Conservation (phyloP, 331 rosid genomes). For the Stylosanthes scabra region DNA sequence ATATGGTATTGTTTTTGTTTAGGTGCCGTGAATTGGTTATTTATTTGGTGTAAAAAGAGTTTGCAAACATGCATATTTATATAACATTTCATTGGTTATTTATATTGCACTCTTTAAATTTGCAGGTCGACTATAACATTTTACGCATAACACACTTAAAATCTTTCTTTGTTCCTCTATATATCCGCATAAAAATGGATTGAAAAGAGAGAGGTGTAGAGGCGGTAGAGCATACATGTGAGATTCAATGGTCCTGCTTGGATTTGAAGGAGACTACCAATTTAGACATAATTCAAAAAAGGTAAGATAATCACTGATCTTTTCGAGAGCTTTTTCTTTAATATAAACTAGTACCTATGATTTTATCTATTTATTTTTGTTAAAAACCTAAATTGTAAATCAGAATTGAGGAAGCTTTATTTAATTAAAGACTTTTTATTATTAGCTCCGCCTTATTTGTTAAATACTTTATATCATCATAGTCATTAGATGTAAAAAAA, state of each 20-base stretch:
- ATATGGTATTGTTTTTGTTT: too few relatives aligned
- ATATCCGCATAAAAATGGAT: conserved; percentile 49
- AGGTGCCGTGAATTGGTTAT: conserved; percentile 22
- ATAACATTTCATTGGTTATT: not conserved
- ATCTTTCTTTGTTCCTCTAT: conserved; percentile 25
- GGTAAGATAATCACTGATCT: conserved; percentile 44
- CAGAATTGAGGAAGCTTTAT: conserved; percentile 33
- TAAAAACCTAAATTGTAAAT: conserved; percentile 44
- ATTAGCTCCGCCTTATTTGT: conserved; percentile 19
- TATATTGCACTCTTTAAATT: conserved; percentile 10
- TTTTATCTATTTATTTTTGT: conserved; percentile 13
- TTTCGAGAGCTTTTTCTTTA: conserved; percentile 38
- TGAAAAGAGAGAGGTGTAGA: conserved; percentile 30
- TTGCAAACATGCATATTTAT: not conserved
- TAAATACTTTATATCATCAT: not conserved
- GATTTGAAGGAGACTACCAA: conserved; percentile 41
- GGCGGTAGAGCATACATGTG: conserved; percentile 20
- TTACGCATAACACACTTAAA: conserved; percentile 1
- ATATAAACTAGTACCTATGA: conserved; percentile 28
- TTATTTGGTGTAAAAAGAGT: not conserved
- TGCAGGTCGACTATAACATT: conserved; percentile 12
- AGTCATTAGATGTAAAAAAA: too few relatives aligned
- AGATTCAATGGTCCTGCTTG: conserved; percentile 41
- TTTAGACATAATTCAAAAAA: conserved; percentile 34
- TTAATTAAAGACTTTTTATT: not conserved